phyloP scores from a whole-genome alignment of 192 early-diverging fungal genomes.

The Linnemannia elongata region DNA sequence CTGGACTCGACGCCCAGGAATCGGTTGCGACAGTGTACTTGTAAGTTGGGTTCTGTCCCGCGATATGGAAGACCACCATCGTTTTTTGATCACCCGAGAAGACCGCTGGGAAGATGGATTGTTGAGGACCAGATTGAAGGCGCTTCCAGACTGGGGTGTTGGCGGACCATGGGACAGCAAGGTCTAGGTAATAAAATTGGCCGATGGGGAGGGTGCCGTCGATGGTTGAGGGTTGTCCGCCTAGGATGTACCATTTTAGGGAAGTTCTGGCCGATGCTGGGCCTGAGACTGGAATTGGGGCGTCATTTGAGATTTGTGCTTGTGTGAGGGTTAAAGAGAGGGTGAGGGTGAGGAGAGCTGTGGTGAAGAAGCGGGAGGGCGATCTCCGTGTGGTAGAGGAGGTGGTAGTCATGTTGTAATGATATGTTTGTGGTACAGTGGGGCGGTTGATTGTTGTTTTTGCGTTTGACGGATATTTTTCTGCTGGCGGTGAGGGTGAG shows the following conservation, averaged over 20 bases:
- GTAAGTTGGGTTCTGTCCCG: background rate
- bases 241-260: slow-evolving; percentile 16
- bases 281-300: background rate
- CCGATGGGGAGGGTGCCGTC: background rate
- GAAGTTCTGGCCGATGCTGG: slow-evolving; percentile 12
- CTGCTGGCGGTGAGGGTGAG: background rate
- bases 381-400: background rate
- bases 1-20: background rate
- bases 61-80: slow-evolving; percentile 29
- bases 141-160: slow-evolving; percentile 25
- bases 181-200: slow-evolving; percentile 34
- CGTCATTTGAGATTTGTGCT: background rate
- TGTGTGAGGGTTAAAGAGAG: background rate
- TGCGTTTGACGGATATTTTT: background rate
- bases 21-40: slow-evolving; percentile 13
- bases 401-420: background rate
- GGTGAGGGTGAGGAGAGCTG: background rate
- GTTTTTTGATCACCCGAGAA: slow-evolving; percentile 30
- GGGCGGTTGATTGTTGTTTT: background rate
- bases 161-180: slow-evolving; percentile 23
- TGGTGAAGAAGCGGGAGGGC: background rate
- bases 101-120: slow-evolving; percentile 17
- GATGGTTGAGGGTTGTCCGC: background rate
- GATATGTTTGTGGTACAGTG: background rate
- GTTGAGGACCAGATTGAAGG: slow-evolving; percentile 18